These are phyloP conservation scores for Gnomoniopsis sp. DNA, from an alignment of 2,329 filamentous ascomycete species.

Conservation along the genomic window DNA sequence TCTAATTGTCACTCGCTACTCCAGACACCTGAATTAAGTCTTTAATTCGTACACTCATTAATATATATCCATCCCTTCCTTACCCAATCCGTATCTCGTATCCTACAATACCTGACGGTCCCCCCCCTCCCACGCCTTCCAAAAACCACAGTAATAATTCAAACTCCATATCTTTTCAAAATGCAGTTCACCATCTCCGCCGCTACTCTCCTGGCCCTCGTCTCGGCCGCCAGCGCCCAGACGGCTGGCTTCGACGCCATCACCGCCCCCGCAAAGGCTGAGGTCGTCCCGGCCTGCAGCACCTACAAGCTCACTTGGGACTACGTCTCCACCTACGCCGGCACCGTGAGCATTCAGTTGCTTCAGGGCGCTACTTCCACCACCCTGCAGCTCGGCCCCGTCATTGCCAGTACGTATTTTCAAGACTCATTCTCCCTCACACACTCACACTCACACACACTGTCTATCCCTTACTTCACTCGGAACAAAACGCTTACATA, in stretches of 20 bases:
- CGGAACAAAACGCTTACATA: neutral
- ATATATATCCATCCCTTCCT: neutral
- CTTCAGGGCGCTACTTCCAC: conserved; percentile 46
- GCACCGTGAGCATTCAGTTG: conserved; percentile 49
- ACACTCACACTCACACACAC: neutral
- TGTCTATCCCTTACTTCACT: neutral
- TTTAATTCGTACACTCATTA: conserved; percentile 12
- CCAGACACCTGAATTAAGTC: neutral
- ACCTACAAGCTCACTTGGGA: conserved; percentile 52
- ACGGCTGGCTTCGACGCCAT: conserved; percentile 54
- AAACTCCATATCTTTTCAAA: conserved; percentile 34
- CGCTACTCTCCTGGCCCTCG: conserved; percentile 49
- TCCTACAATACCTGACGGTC: conserved; percentile 3
- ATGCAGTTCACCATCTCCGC: conserved; percentile 52
- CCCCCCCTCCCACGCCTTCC: neutral
- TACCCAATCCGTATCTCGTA: neutral
- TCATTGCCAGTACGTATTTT: conserved; percentile 49
- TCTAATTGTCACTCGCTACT: conserved; percentile 1
- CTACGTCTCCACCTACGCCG: conserved; percentile 36
- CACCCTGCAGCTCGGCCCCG: conserved; percentile 37
- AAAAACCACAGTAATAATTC: too few relatives aligned
- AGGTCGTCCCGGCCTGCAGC: conserved; percentile 45
- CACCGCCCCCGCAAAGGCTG: conserved; percentile 40
- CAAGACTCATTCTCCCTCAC: too few relatives aligned
- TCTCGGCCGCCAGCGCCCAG: conserved; percentile 50